A percentile compares a stretch with the other conserved stretches of the same genome.
Conservation (phyloP, 148 eudicot species). For the Agrostemma githago region DNA sequence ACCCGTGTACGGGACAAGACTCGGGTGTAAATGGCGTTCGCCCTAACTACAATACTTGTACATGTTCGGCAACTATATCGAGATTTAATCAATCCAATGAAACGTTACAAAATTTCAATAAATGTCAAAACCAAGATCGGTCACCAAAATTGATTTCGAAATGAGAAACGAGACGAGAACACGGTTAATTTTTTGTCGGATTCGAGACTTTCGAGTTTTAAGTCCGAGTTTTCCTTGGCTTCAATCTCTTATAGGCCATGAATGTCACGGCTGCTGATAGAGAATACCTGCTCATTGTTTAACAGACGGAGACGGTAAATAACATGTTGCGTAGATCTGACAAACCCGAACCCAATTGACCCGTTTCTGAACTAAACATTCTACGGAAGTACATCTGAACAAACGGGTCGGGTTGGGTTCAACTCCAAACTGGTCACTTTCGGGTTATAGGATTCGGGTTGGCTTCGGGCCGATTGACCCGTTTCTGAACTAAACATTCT, state of each 20-base stretch:
- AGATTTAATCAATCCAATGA: neutral
- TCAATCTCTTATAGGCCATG: constrained; percentile 78
- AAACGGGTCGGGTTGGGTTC: too few relatives aligned
- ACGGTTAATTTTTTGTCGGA: too few relatives aligned
- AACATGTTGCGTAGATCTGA: too few relatives aligned
- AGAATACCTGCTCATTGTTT: constrained; percentile 56
- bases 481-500: too few relatives aligned
- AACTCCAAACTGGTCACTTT: too few relatives aligned
- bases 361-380: too few relatives aligned
- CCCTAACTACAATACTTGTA: neutral
- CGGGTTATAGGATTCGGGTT: too few relatives aligned
- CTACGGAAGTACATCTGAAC: too few relatives aligned
- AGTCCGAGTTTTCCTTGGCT: constrained; percentile 41
- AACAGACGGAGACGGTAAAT: neutral
- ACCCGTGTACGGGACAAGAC: neutral
- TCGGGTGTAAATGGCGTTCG: neutral
- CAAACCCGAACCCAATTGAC: too few relatives aligned
- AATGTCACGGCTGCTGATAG: constrained; percentile 79
- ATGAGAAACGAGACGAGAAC: neutral
- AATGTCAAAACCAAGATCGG: neutral
- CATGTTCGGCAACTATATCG: neutral
- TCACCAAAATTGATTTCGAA: neutral
- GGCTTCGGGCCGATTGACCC: too few relatives aligned
- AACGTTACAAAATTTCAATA: neutral
- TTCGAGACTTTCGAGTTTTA: constrained; percentile 20